A percentile compares a stretch with the other conserved stretches of the same genome.
phyloP scores from a whole-genome alignment of 495 filamentous ascomycete species.

The Cladorrhinum samala region DNA sequence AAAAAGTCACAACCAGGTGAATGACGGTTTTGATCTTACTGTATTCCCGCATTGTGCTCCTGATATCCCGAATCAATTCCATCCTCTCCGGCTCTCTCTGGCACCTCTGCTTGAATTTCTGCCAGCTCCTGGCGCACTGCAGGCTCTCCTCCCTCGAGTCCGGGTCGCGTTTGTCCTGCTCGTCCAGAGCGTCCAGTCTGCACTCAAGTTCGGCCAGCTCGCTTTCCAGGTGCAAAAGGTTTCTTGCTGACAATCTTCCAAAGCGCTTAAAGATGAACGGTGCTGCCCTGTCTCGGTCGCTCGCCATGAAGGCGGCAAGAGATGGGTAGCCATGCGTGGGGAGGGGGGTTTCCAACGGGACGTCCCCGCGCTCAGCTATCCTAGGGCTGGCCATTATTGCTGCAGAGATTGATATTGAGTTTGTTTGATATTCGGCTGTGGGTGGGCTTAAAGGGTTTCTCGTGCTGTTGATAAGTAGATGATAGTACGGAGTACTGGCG shows the following conservation, averaged over 20 bases:
- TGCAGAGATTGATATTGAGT: too few species aligned
- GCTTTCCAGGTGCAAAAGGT: not conserved
- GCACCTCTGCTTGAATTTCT: constrained; percentile 1
- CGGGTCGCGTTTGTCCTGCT: not conserved
- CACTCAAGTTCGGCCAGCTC: not conserved
- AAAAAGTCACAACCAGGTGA: too few species aligned
- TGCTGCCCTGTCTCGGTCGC: not conserved
- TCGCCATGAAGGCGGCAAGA: not conserved
- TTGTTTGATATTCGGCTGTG: too few species aligned
- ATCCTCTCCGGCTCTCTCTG: not conserved
- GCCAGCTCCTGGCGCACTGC: constrained; percentile 1
- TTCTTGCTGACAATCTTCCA: not conserved
- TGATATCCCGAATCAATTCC: not conserved
- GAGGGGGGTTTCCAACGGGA: too few species aligned
- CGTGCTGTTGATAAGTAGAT: too few species aligned
- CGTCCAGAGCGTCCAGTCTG: not conserved
- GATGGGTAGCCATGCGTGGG: too few species aligned
- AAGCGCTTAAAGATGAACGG: not conserved
- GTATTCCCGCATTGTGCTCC: not conserved
- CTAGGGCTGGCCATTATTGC: too few species aligned
- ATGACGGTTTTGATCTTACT: too few species aligned
- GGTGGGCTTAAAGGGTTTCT: too few species aligned
- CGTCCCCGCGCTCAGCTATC: too few species aligned
- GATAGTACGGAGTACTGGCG: too few species aligned
- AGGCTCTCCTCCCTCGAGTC: too few species aligned